Conservation (phyloP, 495 filamentous ascomycete species). For the Polyplosphaeria fusca region DNA sequence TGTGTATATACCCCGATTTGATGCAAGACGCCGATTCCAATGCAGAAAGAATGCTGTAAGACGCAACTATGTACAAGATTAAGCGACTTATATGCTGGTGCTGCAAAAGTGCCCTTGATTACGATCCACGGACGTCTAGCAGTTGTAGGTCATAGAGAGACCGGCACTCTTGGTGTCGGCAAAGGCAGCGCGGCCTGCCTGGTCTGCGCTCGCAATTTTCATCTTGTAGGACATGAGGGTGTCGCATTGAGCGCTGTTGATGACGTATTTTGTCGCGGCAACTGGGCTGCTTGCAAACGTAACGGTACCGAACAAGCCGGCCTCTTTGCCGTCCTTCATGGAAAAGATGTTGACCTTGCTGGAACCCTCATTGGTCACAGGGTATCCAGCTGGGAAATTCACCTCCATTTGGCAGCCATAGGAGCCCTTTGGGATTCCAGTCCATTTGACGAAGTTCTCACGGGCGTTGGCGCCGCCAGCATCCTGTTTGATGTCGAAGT, state of each 20-base stretch:
- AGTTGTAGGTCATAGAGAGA: constrained; percentile 33
- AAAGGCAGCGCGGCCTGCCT: constrained; percentile 27
- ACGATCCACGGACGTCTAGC: no score
- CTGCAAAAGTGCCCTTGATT: no score
- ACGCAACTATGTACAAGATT: no score
- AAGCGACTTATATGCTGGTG: no score
- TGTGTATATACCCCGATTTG: no score
- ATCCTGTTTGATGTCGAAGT: constrained; percentile 26
- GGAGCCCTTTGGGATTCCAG: constrained; percentile 24
- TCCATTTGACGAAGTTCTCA: constrained; percentile 10
- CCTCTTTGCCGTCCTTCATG: background rate
- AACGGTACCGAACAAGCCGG: constrained; percentile 26
- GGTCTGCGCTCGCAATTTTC: constrained; percentile 20
- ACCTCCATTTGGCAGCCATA: constrained; percentile 34
- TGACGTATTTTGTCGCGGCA: constrained; percentile 22
- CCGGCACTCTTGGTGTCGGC: constrained; percentile 28
- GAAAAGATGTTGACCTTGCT: constrained; percentile 25
- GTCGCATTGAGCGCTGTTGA: constrained; percentile 28
- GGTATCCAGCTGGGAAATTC: constrained; percentile 30
- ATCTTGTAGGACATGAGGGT: constrained; percentile 21
- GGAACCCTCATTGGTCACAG: constrained; percentile 20
- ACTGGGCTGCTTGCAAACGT: constrained; percentile 20
- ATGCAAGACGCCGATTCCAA: no score
- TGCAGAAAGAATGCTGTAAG: no score
- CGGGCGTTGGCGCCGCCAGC: constrained; percentile 17